These are phyloP conservation scores for Globisporangium nagaii DNA, from an alignment of 352 stramenopile species.

Conservation along the genomic window DNA sequence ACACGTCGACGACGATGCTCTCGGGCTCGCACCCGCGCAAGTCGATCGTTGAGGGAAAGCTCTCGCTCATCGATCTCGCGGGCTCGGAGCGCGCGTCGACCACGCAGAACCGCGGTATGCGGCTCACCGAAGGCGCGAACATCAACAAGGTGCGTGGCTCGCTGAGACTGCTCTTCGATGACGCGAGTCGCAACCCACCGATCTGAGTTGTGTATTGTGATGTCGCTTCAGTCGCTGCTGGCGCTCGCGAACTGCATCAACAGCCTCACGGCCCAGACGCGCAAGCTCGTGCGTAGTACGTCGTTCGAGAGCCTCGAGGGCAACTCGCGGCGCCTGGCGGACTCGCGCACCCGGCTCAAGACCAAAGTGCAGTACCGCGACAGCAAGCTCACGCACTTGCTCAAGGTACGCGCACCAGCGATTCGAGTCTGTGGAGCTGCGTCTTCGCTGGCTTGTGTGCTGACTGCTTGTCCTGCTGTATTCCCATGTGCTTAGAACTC, in stretches of 20 bases:
- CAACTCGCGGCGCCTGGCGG: constrained; percentile 15
- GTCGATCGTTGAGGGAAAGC: constrained; percentile 62
- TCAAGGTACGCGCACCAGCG: constrained; percentile 54
- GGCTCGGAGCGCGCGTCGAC: constrained; percentile 74
- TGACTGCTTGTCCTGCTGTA: neutral
- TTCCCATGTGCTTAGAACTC: constrained; percentile 45
- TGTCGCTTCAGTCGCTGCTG: constrained; percentile 56
- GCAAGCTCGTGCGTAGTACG: constrained; percentile 19
- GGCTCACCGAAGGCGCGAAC: constrained; percentile 54
- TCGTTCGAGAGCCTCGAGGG: constrained; percentile 25
- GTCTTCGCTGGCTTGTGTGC: too few relatives aligned
- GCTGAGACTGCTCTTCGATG: too few relatives aligned
- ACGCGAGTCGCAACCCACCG: too few relatives aligned
- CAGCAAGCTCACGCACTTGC: constrained; percentile 81
- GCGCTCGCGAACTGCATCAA: constrained; percentile 90
- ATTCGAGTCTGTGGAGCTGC: too few relatives aligned
- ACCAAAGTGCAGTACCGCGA: constrained; percentile 80
- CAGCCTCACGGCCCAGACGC: constrained; percentile 46
- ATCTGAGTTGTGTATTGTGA: too few relatives aligned
- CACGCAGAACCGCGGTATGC: constrained; percentile 68
- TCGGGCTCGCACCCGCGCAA: constrained; percentile 38
- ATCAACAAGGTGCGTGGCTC: constrained; percentile 45
- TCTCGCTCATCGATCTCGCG: constrained; percentile 82
- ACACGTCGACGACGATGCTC: constrained; percentile 48
- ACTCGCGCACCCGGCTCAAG: constrained; percentile 16